These are phyloP conservation scores for Podospora comata DNA, from an alignment of 495 filamentous ascomycete genomes.

Conservation along the genomic window DNA sequence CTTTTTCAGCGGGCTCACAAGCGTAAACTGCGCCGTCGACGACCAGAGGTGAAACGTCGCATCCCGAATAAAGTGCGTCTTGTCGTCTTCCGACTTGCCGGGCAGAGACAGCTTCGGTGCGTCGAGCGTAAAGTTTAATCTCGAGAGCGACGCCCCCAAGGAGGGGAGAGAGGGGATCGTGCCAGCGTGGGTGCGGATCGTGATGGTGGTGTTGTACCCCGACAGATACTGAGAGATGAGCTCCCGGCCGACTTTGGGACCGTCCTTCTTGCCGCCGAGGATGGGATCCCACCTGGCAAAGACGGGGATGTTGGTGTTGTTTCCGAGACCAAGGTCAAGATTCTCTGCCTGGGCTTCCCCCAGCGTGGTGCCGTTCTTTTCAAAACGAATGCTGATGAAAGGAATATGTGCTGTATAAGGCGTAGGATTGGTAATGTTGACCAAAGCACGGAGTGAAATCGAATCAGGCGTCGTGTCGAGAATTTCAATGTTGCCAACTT, in stretches of 20 bases:
- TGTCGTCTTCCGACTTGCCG: conserved; percentile 46
- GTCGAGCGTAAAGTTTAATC: conserved; percentile 39
- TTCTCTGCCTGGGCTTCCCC: conserved; percentile 67
- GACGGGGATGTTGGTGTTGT: conserved; percentile 69
- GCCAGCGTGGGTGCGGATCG: conserved; percentile 61
- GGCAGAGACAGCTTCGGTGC: conserved; percentile 36
- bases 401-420: conserved; percentile 77
- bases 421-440: conserved; percentile 89
- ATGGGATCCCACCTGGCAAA: conserved; percentile 71
- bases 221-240: conserved; percentile 84
- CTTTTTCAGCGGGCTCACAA: conserved; percentile 71
- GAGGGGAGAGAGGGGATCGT: conserved; percentile 71
- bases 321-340: conserved; percentile 59
- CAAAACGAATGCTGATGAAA: conserved; percentile 68
- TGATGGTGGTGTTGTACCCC: conserved; percentile 77
- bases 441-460: conserved; percentile 60
- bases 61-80: conserved; percentile 71
- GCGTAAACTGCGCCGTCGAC: conserved; percentile 79
- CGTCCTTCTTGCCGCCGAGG: conserved; percentile 54
- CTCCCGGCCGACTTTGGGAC: conserved; percentile 59
- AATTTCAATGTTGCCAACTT: conserved; percentile 62
- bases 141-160: conserved; percentile 69
- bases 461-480: conserved; percentile 64
- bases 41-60: conserved; percentile 84
- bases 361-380: conserved; percentile 68